Base-by-base conservation (phyloP, 2,329 filamentous ascomycete species). In the Epichloe aotearoae region DNA sequence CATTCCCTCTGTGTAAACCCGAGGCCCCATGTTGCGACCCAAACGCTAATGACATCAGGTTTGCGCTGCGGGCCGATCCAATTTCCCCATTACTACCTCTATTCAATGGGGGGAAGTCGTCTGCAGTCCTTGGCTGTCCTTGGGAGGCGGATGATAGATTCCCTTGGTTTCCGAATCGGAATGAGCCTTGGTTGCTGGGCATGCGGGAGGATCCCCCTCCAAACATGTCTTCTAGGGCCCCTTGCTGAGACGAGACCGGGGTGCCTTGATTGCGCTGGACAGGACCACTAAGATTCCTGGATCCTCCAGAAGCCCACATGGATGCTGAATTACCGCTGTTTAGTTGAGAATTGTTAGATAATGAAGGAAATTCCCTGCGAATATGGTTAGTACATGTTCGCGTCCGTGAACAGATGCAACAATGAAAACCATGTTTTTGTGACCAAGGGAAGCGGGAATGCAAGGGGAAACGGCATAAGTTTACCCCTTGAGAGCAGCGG, bases 331-430 rank as follows among this genome's bases (percentile, higher is more conserved):
- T 73, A 6, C 71, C 63, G 52, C 64, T 75, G 30, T 73, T 66
- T 42, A 79, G 64, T 59, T 79, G 76, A 43, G 77, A 69, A 55
- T 76, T 81, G 59, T 79, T 81, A 48, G 79, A 82, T 57, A 84
- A 65, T 20, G 80, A 82, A 8, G 81, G 81, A 50, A 84, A 84
- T 61, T 84, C 80, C 54, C 80, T 84, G 54, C 3, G 20, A 23
- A 37, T 11, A 4, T 12, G 5, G 44, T 46, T 14, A 50, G 44
- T 20, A n/a, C 37, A 30, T 52, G n/a, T 49, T 30, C 5, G n/a
- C 41, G 14, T 36, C n/a, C 3, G 30, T 11, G 5, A 6, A 14
- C 11, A 14, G 19, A 38, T 17, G 23, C 6, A 19, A 34, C 17
- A 15, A 39, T 10, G n/a, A 34, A 19, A n/a, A 17, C 12, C 42